phyloP scores from a whole-genome alignment of 768 basidiomycete species.

The Leccinum uliginosum region DNA sequence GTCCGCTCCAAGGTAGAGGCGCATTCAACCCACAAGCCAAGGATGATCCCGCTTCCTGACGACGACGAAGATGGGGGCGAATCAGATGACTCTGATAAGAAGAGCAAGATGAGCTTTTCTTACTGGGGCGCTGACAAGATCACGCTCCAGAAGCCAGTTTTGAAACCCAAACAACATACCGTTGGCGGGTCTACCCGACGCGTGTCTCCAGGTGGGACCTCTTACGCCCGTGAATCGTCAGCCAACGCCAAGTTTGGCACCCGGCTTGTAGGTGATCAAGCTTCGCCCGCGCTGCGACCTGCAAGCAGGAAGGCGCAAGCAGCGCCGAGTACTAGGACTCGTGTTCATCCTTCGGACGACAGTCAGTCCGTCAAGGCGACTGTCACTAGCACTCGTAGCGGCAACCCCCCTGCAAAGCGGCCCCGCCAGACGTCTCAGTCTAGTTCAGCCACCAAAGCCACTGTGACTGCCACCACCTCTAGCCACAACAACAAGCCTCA shows the following conservation, averaged over 20 bases:
- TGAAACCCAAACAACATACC: constrained; percentile 42
- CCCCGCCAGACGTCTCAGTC: constrained; percentile 70
- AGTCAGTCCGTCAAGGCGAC: constrained; percentile 65
- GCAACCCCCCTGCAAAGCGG: constrained; percentile 47
- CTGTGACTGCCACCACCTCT: constrained; percentile 30
- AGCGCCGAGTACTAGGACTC: constrained; percentile 37
- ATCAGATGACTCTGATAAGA: constrained; percentile 82
- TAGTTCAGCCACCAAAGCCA: constrained; percentile 50
- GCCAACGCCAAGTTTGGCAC: constrained; percentile 93
- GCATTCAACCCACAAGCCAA: constrained; percentile 53
- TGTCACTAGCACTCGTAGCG: constrained; percentile 56
- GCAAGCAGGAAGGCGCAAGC: constrained; percentile 58
- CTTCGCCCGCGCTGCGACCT: constrained; percentile 44
- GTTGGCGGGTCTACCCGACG: constrained; percentile 36
- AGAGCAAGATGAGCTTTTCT: constrained; percentile 92
- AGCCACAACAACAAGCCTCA: constrained; percentile 29
- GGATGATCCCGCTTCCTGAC: constrained; percentile 64
- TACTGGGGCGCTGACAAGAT: constrained; percentile 93
- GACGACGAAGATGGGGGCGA: constrained; percentile 58
- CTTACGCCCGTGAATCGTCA: constrained; percentile 76
- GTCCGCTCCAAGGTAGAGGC: constrained; percentile 66
- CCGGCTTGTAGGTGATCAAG: constrained; percentile 61
- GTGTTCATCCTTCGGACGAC: constrained; percentile 57
- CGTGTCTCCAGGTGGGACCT: constrained; percentile 40
- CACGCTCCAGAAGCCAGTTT: constrained; percentile 74